phyloP scores from a whole-genome alignment of 768 basidiomycete genomes.

The Lactarius hatsudake region DNA sequence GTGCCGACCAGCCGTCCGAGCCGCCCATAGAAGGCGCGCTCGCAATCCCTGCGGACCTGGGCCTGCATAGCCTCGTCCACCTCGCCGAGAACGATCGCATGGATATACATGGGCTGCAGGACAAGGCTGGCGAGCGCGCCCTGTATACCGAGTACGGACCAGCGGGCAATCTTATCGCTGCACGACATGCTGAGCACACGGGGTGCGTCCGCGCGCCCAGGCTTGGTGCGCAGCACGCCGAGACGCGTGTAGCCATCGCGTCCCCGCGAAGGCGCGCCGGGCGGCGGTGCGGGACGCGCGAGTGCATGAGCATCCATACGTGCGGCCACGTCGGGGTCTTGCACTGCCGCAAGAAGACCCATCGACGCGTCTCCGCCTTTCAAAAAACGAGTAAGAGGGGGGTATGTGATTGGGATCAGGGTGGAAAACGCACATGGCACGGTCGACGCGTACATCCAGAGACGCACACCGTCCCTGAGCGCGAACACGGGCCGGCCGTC shows the following conservation, averaged over 20 bases:
- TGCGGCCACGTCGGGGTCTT: constrained; percentile 68
- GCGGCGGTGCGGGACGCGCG: constrained; percentile 34
- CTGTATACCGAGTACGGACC: constrained; percentile 83
- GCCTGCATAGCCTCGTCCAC: constrained; percentile 44
- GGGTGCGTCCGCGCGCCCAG: constrained; percentile 86
- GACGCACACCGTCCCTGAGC: constrained; percentile 45
- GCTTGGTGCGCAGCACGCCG: constrained; percentile 87
- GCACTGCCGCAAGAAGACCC: constrained; percentile 67
- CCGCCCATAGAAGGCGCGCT: constrained; percentile 62
- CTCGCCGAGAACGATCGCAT: constrained; percentile 68
- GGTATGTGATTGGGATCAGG: no score
- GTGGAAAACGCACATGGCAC: constrained; percentile 47
- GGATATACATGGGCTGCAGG: constrained; percentile 62
- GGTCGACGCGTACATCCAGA: constrained; percentile 77
- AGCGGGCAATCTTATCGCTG: constrained; percentile 90
- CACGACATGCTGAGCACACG: constrained; percentile 87
- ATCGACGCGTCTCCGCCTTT: constrained; percentile 90
- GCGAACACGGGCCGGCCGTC: constrained; percentile 40
- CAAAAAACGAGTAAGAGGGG: background rate
- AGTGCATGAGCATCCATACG: constrained; percentile 57
- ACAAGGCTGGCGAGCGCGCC: constrained; percentile 67
- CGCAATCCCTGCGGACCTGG: constrained; percentile 57
- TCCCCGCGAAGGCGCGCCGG: constrained; percentile 58
- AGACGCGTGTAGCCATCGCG: constrained; percentile 73
- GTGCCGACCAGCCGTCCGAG: constrained; percentile 46